Evolutionary conservation across 495 filamentous ascomycete genomes (phyloP).

Genomic region (Penicillium samsonianum): DNA sequence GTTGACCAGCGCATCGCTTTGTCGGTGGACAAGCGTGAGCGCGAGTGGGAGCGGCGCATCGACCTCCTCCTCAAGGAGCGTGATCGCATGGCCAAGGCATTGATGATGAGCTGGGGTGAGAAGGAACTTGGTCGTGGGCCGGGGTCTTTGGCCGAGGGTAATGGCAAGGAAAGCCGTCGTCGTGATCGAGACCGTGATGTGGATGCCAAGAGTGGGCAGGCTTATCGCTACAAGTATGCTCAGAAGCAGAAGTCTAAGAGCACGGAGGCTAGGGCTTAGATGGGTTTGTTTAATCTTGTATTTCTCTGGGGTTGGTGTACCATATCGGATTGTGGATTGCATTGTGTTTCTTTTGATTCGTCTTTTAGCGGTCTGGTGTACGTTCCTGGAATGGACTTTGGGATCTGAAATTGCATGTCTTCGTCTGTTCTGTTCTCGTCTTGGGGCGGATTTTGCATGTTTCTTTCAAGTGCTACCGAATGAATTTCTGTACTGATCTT

Average conservation of each 20-base stretch:
- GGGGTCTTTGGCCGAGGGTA: slow-evolving; percentile 20
- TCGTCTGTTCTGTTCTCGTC: not conserved
- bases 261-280: slow-evolving; percentile 22
- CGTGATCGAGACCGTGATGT: slow-evolving; percentile 20
- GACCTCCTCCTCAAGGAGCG: slow-evolving; percentile 58
- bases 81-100: slow-evolving; percentile 53
- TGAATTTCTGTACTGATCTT: not conserved
- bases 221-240: slow-evolving; percentile 50
- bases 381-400: slow-evolving; percentile 4
- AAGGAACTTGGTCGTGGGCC: slow-evolving; percentile 44
- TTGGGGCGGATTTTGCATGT: not conserved
- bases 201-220: slow-evolving; percentile 38
- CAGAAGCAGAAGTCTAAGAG: slow-evolving; percentile 23
- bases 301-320: not conserved
- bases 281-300: not conserved
- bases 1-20: slow-evolving; percentile 46
- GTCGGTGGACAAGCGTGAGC: slow-evolving; percentile 50
- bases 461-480: not conserved
- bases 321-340: slow-evolving; percentile 1
- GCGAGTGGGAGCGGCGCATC: slow-evolving; percentile 52
- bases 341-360: slow-evolving; percentile 1
- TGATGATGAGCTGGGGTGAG: slow-evolving; percentile 53
- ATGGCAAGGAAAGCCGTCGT: slow-evolving; percentile 33
- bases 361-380: not conserved
- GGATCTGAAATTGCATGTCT: not conserved